Conservation (phyloP, 2,329 filamentous ascomycete genomes). For the Albophoma yamanashiensis region DNA sequence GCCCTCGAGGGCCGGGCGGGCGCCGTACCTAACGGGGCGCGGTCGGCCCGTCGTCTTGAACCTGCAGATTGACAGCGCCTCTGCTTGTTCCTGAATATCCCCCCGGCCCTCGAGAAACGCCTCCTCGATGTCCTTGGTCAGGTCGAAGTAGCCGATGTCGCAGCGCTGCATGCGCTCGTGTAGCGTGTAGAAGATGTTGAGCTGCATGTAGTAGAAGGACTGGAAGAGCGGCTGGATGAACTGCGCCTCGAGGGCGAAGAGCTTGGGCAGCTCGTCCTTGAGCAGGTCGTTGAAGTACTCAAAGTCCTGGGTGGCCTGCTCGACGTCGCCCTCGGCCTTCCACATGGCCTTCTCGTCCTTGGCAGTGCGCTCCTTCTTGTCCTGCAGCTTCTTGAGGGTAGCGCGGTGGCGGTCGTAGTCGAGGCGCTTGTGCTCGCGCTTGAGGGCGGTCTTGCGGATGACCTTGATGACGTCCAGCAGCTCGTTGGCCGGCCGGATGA, state of each 20-base stretch:
- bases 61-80: slow-evolving; percentile 73
- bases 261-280: slow-evolving; percentile 87
- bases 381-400: slow-evolving; percentile 84
- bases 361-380: slow-evolving; percentile 91
- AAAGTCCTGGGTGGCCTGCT: slow-evolving; percentile 87
- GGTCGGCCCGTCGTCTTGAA: slow-evolving; percentile 80
- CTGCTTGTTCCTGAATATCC: slow-evolving; percentile 74
- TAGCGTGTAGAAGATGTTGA: slow-evolving; percentile 97
- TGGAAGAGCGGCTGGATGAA: slow-evolving; percentile 97
- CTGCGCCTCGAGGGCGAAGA: slow-evolving; percentile 81
- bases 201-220: slow-evolving; percentile 99
- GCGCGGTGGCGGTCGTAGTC: slow-evolving; percentile 86
- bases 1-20: slow-evolving; percentile 40
- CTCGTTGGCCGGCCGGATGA: slow-evolving; percentile 89
- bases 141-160: slow-evolving; percentile 95
- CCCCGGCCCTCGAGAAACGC: slow-evolving; percentile 84
- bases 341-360: slow-evolving; percentile 98
- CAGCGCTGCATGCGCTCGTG: slow-evolving; percentile 97
- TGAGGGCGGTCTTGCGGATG: slow-evolving; percentile 76
- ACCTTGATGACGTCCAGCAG: slow-evolving; percentile 90
- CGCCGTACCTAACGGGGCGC: slow-evolving; percentile 47
- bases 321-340: slow-evolving; percentile 86
- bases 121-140: slow-evolving; percentile 82
- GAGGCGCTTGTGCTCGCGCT: slow-evolving; percentile 94
- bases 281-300: slow-evolving; percentile 97